phyloP scores from a whole-genome alignment of 2,329 filamentous ascomycete genomes.

The Aspergillus udagawae region DNA sequence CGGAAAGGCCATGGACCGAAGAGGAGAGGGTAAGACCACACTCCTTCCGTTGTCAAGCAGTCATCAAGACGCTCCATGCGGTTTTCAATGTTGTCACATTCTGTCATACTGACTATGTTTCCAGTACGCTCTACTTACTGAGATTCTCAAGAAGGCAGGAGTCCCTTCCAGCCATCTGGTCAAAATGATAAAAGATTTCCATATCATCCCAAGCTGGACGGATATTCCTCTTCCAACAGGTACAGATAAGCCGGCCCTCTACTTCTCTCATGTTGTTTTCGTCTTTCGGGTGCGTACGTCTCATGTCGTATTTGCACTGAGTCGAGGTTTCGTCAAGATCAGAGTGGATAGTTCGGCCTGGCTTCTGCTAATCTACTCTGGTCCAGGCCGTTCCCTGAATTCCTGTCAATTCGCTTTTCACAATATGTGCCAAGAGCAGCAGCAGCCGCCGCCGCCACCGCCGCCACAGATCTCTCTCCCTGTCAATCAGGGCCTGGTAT shows the following conservation, averaged over 20 bases:
- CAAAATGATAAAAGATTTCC: constrained; percentile 35
- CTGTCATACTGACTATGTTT: not conserved
- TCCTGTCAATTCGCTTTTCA: constrained; percentile 34
- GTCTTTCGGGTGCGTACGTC: not conserved
- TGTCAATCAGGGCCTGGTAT: constrained; percentile 10
- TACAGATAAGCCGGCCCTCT: constrained; percentile 22
- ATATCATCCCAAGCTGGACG: constrained; percentile 35
- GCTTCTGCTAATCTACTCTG: constrained; percentile 12
- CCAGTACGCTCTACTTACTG: constrained; percentile 40
- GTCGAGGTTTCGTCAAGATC: not conserved
- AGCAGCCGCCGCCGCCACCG: not conserved
- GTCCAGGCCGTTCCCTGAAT: constrained; percentile 36
- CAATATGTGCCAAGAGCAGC: constrained; percentile 30
- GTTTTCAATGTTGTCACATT: not conserved
- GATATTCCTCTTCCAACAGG: constrained; percentile 43
- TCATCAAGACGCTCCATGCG: not conserved
- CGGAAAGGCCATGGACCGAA: constrained; percentile 42
- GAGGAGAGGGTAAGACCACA: constrained; percentile 41
- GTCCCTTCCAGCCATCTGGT: constrained; percentile 36
- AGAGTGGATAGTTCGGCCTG: not conserved
- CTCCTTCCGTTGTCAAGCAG: not conserved
- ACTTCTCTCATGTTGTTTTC: constrained; percentile 1
- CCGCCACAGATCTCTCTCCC: constrained; percentile 2
- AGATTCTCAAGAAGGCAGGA: constrained; percentile 39
- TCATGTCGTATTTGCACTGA: not conserved